Base-by-base conservation (phyloP, 257 asterid species). In the Cinchona pubescens region DNA sequence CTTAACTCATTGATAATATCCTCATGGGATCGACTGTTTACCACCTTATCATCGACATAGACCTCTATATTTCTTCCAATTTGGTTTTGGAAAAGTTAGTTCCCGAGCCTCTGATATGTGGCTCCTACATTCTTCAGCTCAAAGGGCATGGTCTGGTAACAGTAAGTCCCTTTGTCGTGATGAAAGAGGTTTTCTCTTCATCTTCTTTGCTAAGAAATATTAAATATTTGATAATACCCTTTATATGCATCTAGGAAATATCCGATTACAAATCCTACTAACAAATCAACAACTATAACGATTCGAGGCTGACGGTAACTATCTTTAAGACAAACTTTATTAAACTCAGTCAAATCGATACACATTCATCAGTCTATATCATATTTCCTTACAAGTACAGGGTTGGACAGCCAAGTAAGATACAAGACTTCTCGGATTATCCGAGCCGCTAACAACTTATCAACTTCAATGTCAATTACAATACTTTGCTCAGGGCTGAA, bases 1-100 rank as follows among this genome's bases (percentile, higher is more conserved):
- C n/a, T n/a, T n/a, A n/a, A n/a, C n/a, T n/a, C 7, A 4, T 16
- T 2, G 0, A 16, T 49, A 2, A 18, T 1, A 0, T 16, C n/a
- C 1, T 49, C 56, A 4, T 16, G 21, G 19, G n/a, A 2, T 3
- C 12, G 23, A 8, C 6, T 49, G 4, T 49, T 49, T 1, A 49
- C 56, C 23, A 49, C n/a, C 56, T 15, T 19, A n/a, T 49, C 56
- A 49, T 49, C 56, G 2, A 19, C n/a, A 4, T 49, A 49, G 7
- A 19, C 56, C 12, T 49, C 56, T 19, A 49, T 49, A n/a, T 49
- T 49, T 18, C n/a, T 4, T 0, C n/a, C 56, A 7, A 49, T 3
- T 1, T 45, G n/a, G 1, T 2, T 49, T 18, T 16, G 3, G 25
- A 49, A 18, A 1, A 49, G 12, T 8, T 18, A 15, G 1, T 49